A percentile compares a stretch with the other conserved stretches of the same genome.
Conservation (phyloP, 148 eudicot genomes). For the Simmondsia chinensis region DNA sequence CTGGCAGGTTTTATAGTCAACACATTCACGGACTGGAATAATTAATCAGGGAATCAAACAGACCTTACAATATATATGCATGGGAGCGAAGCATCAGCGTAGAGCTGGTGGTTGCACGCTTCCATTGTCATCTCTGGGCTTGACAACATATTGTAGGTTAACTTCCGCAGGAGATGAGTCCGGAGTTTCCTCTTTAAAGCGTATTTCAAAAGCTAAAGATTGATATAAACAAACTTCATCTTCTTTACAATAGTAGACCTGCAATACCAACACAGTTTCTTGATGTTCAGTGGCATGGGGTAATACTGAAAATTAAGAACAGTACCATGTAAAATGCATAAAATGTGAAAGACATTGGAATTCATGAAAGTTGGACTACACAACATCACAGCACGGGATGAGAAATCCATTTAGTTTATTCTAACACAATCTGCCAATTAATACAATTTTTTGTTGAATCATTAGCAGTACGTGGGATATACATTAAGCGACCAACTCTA, state of each 20-base stretch:
- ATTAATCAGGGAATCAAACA: background rate
- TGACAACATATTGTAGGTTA: conserved; percentile 55
- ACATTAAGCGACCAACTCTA: no score
- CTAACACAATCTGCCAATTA: no score
- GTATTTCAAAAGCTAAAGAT: conserved; percentile 69
- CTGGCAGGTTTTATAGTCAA: background rate
- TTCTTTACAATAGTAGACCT: conserved; percentile 96
- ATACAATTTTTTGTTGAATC: no score
- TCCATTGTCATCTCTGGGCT: conserved; percentile 39
- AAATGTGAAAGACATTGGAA: no score
- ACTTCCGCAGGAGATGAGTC: conserved; percentile 45
- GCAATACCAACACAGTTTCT: conserved; percentile 5
- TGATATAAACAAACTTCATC: conserved; percentile 91
- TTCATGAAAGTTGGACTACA: no score
- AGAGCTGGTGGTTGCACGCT: conserved; percentile 32
- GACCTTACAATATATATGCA: background rate
- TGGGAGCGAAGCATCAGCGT: conserved; percentile 5
- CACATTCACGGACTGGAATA: background rate
- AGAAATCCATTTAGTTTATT: no score
- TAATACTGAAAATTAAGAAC: no score
- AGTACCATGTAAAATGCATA: no score
- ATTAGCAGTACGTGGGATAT: no score
- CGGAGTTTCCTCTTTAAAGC: conserved; percentile 55
- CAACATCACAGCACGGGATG: no score
- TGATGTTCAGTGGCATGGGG: no score